Evolutionary conservation across 371 early-diverging fungal genomes (phyloP), one percentile per base, ranked within the genome.

Genomic region (Mortierella sp.): DNA sequence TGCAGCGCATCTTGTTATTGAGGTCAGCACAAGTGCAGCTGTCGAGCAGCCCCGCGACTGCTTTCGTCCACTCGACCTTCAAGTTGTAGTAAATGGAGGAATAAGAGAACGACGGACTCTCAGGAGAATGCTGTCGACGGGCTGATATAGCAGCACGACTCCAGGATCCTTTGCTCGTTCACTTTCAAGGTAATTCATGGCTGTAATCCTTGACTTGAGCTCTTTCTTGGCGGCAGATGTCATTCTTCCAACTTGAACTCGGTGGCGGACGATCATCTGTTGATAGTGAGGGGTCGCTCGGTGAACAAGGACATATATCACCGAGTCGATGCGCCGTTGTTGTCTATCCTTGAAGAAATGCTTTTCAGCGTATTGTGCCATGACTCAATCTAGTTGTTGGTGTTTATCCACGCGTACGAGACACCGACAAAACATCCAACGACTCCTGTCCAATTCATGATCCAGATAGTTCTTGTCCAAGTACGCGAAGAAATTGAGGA

Each of bases 231-330:
- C 28, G 12, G 49, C 54, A 0, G 64, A 42, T 23, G 42, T 37
- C 63, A 63, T 63, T 46, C 30, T 46, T 2, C 64, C 56, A 37
- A 50, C 50, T 4, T 56, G 42, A 2, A 62, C 55, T 15, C 6
- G 1, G 19, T 43, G 46, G 6, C 53, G 49, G n/a, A 62, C 12
- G 39, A 49, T 50, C 49, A 24, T 55, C 23, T 49, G 49, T 31
- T 63, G 64, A 21, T 47, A 63, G 30, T 55, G 39, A 3, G 64
- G 64, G n/a, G 55, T 32, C 4, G 50, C 56, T 12, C 37, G 48
- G 2, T 37, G 14, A 14, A 37, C 41, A 42, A 64, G 64, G 31
- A 50, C 31, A 30, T 64, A 44, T 26, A 64, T 49, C 6, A 64
- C 64, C 4, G 56, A 34, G 31, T 64, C 64, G 4, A 50, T 21